These are phyloP conservation scores for Syzygium aqueum DNA, from an alignment of 345 rosid species.

Conservation along the genomic window DNA sequence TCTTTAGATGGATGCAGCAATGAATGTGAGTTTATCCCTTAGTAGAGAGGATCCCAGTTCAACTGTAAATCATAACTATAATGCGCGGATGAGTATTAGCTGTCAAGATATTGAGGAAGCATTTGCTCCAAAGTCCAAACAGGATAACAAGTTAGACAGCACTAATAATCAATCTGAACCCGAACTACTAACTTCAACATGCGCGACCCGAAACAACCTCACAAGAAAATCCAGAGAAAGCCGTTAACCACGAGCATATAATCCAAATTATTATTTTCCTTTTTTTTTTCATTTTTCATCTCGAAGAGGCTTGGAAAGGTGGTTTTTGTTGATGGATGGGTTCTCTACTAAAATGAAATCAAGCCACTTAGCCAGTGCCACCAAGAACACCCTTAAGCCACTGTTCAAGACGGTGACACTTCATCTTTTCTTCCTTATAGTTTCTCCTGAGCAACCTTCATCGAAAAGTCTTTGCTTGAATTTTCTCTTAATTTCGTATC, in stretches of 20 bases:
- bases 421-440: neutral
- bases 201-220: neutral
- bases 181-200: neutral
- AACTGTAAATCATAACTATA: no score
- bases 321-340: neutral
- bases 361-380: constrained; percentile 39
- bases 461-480: neutral
- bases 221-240: neutral
- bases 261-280: neutral
- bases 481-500: neutral
- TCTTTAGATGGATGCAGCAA: no score
- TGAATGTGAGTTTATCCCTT: no score
- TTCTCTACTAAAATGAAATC: neutral
- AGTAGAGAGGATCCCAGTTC: no score
- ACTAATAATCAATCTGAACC: neutral
- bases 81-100: no score
- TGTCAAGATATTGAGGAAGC: no score
- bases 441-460: neutral
- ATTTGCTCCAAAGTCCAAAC: neutral
- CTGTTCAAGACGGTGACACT: neutral
- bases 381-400: constrained; percentile 82
- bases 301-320: neutral
- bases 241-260: neutral
- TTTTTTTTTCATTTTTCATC: neutral
- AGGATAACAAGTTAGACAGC: neutral